Percentiles rank a stretch among this genome's conserved stretches.
These are phyloP conservation scores for Candida tetrigidarum DNA, from an alignment of 1,139 yeast species.

Conservation along the genomic window DNA sequence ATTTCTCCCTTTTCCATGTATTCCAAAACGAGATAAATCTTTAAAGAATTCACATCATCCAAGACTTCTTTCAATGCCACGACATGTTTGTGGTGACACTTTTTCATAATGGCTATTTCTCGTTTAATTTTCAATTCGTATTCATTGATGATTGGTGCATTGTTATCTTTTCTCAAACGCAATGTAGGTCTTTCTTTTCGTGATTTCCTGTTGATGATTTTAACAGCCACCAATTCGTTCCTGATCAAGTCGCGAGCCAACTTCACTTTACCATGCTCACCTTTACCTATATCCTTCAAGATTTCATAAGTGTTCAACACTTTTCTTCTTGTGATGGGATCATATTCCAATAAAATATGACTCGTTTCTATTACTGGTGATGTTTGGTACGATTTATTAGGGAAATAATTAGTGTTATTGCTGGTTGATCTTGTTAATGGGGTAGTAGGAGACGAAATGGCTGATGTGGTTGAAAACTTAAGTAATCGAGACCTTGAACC, in stretches of 20 bases:
- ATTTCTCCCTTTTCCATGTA: constrained; percentile 94
- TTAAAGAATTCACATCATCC: constrained; percentile 82
- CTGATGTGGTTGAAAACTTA: not conserved
- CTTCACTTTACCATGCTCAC: constrained; percentile 98
- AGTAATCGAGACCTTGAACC: constrained; percentile 1
- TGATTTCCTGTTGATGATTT: constrained; percentile 82
- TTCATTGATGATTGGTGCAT: constrained; percentile 25
- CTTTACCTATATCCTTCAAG: constrained; percentile 84
- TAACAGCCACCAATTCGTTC: constrained; percentile 84
- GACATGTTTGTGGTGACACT: constrained; percentile 89
- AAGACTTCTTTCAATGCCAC: constrained; percentile 86
- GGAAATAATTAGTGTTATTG: constrained; percentile 8
- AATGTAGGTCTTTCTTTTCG: constrained; percentile 57
- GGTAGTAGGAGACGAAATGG: constrained; percentile 4
- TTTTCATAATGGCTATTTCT: constrained; percentile 96
- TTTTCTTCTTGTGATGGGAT: constrained; percentile 84
- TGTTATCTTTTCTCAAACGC: constrained; percentile 43
- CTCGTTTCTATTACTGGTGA: constrained; percentile 78
- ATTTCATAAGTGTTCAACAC: constrained; percentile 91
- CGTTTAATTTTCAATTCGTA: constrained; percentile 76
- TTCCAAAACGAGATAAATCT: constrained; percentile 89
- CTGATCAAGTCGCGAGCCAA: constrained; percentile 77
- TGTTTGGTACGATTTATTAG: constrained; percentile 13
- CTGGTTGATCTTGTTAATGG: not conserved
- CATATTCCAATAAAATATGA: constrained; percentile 80